A percentile compares a stretch with the other conserved stretches of the same genome.
Conservation (phyloP, 257 asterid species). For the Echium plantagineum region DNA sequence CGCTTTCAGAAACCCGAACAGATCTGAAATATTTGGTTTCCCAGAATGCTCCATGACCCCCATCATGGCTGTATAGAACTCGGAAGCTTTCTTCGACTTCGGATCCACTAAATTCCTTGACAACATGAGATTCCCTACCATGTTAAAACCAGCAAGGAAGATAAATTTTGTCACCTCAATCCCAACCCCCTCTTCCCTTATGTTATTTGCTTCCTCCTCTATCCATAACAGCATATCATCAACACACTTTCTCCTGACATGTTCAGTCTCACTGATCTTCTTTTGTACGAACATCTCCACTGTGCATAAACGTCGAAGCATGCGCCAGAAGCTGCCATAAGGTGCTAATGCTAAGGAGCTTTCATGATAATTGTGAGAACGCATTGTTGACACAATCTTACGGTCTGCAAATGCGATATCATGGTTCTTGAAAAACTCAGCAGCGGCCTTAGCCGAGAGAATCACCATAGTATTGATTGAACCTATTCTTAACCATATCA, state of each 20-base stretch:
- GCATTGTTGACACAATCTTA: slow-evolving; percentile 12
- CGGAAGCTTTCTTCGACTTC: slow-evolving; percentile 13
- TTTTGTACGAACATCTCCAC: slow-evolving; percentile 23
- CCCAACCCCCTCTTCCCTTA: slow-evolving; percentile 3
- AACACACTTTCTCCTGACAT: slow-evolving; percentile 15
- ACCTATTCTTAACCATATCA: slow-evolving; percentile 24
- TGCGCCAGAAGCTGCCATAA: slow-evolving; percentile 23
- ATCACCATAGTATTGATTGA: slow-evolving; percentile 20
- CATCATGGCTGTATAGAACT: slow-evolving; percentile 24
- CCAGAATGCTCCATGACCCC: slow-evolving; percentile 22
- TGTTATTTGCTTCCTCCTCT: slow-evolving; percentile 2
- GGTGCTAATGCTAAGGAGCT: slow-evolving; percentile 20
- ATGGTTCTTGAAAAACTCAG: slow-evolving; percentile 29
- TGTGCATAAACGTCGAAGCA: slow-evolving; percentile 17
- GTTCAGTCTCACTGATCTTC: slow-evolving; percentile 15
- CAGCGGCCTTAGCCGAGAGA: slow-evolving; percentile 17
- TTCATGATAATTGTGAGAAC: slow-evolving; percentile 9
- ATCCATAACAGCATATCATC: slow-evolving; percentile 23
- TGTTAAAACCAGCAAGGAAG: slow-evolving; percentile 25
- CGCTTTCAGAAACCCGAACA: slow-evolving; percentile 20
- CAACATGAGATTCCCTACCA: slow-evolving; percentile 23
- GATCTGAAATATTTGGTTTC: slow-evolving; percentile 21
- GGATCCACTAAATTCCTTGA: slow-evolving; percentile 22
- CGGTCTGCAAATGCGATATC: slow-evolving; percentile 20
- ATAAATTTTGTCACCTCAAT: slow-evolving; percentile 14